These are phyloP conservation scores for Musa balbisiana DNA, from an alignment of 202 grass and related monocot species.

Conservation along the genomic window DNA sequence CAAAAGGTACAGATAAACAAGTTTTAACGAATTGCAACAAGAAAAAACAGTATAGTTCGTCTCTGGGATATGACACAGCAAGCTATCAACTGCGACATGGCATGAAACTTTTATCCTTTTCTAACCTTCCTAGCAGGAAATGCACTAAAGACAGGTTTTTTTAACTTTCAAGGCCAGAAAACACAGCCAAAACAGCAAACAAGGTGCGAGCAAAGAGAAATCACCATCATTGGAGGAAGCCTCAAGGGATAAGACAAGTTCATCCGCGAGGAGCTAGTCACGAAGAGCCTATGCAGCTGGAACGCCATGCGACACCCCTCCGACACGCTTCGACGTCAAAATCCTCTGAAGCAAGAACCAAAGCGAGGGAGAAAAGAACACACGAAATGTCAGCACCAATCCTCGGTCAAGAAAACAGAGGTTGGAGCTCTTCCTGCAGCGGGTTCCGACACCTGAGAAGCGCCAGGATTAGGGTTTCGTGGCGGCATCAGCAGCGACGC, in stretches of 20 bases:
- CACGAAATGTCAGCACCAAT: neutral
- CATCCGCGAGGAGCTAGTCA: slow-evolving; percentile 33
- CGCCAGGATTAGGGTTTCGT: neutral
- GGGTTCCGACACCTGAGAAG: neutral
- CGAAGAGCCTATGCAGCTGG: slow-evolving; percentile 60
- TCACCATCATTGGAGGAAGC: slow-evolving; percentile 44
- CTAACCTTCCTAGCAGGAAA: neutral
- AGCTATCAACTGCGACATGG: neutral
- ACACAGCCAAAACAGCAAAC: neutral
- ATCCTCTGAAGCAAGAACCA: slow-evolving; percentile 4
- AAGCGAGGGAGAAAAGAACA: neutral
- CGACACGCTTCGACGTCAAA: neutral
- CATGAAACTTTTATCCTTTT: neutral
- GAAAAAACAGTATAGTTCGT: too few species aligned
- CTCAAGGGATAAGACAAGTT: slow-evolving; percentile 23
- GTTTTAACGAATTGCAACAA: too few species aligned
- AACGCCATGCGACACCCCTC: slow-evolving; percentile 41
- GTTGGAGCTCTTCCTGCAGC: neutral
- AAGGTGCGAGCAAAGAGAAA: neutral
- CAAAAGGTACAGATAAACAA: neutral
- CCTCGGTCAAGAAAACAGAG: neutral
- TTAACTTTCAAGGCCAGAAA: neutral
- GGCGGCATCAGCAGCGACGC: neutral
- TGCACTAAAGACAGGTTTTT: neutral
- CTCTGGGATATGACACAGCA: neutral